phyloP scores from a whole-genome alignment of 768 basidiomycete species.

The Mycena rebaudengoi region DNA sequence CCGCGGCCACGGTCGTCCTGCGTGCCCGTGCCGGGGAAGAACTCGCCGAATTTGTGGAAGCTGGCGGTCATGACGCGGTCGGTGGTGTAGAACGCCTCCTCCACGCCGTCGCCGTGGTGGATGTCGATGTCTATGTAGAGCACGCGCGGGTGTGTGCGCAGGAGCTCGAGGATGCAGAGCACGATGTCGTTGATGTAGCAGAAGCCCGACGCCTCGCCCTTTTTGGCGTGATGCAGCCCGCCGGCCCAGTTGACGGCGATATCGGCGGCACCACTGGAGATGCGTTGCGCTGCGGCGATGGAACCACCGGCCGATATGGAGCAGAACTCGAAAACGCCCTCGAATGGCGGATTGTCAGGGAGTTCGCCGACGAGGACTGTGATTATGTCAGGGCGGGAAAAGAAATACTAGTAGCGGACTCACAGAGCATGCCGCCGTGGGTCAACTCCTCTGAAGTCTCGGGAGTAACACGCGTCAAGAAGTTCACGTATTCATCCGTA shows the following conservation, averaged over 20 bases:
- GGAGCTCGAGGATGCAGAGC: constrained; percentile 90
- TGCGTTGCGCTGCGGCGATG: constrained; percentile 84
- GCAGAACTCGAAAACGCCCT: constrained; percentile 97
- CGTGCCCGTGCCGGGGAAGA: constrained; percentile 89
- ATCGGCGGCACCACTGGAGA: constrained; percentile 84
- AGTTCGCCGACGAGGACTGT: constrained; percentile 72
- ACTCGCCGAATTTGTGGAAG: constrained; percentile 98
- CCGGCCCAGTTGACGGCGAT: constrained; percentile 99
- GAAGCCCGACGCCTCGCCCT: constrained; percentile 98
- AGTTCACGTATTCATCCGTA: constrained; percentile 98
- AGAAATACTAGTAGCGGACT: constrained; percentile 35
- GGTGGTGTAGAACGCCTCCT: constrained; percentile 98
- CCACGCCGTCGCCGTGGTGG: constrained; percentile 98
- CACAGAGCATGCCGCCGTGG: constrained; percentile 86
- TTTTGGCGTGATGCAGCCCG: constrained; percentile 98
- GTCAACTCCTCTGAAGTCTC: constrained; percentile 92
- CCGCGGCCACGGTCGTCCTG: constrained; percentile 87
- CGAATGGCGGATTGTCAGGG: constrained; percentile 91
- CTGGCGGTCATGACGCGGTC: constrained; percentile 97
- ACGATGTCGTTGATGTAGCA: constrained; percentile 99
- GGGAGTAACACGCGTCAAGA: constrained; percentile 86
- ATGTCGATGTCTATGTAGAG: constrained; percentile 98
- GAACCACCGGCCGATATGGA: constrained; percentile 97
- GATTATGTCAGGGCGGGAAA: constrained; percentile 40
- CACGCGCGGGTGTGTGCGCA: constrained; percentile 85